These are phyloP conservation scores for Manihot esculenta DNA, from an alignment of 441 rosid species.

Conservation along the genomic window DNA sequence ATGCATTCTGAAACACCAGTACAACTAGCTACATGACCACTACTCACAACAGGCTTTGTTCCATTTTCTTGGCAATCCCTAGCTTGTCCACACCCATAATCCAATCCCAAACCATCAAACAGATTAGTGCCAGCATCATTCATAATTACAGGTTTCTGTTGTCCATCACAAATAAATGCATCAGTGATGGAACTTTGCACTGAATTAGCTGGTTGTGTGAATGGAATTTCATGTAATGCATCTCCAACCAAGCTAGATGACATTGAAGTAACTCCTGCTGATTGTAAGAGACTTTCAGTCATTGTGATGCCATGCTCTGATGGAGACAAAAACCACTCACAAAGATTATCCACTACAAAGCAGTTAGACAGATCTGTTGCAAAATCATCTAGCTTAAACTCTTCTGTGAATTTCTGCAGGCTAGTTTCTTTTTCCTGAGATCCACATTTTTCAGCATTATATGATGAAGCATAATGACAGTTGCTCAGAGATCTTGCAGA, in stretches of 20 bases:
- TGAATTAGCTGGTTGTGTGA: constrained; percentile 28
- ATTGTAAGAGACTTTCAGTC: constrained; percentile 25
- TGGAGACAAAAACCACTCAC: constrained; percentile 51
- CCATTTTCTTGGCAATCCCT: constrained; percentile 42
- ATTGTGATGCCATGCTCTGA: constrained; percentile 34
- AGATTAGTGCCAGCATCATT: constrained; percentile 42
- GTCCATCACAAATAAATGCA: constrained; percentile 22
- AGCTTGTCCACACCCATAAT: constrained; percentile 21
- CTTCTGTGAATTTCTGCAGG: constrained; percentile 30
- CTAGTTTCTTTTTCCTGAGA: constrained; percentile 31
- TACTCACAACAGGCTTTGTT: constrained; percentile 25
- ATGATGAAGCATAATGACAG: constrained; percentile 20
- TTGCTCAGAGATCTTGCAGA: constrained; percentile 13
- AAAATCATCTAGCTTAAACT: constrained; percentile 40
- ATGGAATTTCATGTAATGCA: constrained; percentile 24
- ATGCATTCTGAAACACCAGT: constrained; percentile 33
- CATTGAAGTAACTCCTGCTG: constrained; percentile 23
- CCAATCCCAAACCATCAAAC: constrained; percentile 41
- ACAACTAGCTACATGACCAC: constrained; percentile 15
- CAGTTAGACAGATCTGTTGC: constrained; percentile 44
- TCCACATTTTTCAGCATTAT: constrained; percentile 13
- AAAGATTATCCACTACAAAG: constrained; percentile 46
- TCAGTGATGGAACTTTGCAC: constrained; percentile 34
- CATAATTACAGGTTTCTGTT: constrained; percentile 26
- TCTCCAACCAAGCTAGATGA: constrained; percentile 30